Percentiles rank a stretch among this genome's conserved stretches.
Conservation (phyloP, 352 stramenopile genomes). For the Phytophthora cryptogea region DNA sequence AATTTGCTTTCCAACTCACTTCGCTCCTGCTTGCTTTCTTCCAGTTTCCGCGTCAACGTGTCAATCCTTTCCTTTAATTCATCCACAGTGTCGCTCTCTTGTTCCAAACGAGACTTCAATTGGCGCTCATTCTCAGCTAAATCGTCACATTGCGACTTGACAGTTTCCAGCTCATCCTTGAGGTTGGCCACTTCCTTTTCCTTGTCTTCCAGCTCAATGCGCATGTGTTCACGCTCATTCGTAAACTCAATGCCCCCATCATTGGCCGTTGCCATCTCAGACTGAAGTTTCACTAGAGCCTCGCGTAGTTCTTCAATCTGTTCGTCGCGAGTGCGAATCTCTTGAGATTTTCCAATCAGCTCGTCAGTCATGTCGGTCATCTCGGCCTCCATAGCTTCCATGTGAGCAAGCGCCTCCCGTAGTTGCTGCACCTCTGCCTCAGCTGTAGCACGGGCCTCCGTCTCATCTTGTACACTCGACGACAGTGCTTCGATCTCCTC, state of each 20-base stretch:
- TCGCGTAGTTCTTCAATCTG: conserved; percentile 64
- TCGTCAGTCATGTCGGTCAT: conserved; percentile 83
- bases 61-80: conserved; percentile 56
- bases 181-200: conserved; percentile 35
- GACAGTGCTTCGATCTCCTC: conserved; percentile 72
- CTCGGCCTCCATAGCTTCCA: conserved; percentile 76
- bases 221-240: conserved; percentile 43
- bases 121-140: conserved; percentile 55
- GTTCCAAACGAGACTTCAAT: conserved; percentile 44
- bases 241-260: conserved; percentile 59
- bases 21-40: conserved; percentile 40
- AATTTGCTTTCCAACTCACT: conserved; percentile 47
- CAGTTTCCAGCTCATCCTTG: conserved; percentile 40
- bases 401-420: conserved; percentile 60
- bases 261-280: conserved; percentile 47
- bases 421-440: conserved; percentile 65
- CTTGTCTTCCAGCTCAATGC: conserved; percentile 40
- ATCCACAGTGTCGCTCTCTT: conserved; percentile 43
- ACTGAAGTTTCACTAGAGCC: conserved; percentile 45
- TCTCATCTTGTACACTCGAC: conserved; percentile 66
- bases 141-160: conserved; percentile 58
- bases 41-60: conserved; percentile 43
- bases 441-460: conserved; percentile 51
- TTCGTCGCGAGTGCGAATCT: conserved; percentile 65
- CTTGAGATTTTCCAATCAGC: conserved; percentile 74